phyloP scores from a whole-genome alignment of 139 green algal genomes.

The Diplosphaera chodatii region DNA sequence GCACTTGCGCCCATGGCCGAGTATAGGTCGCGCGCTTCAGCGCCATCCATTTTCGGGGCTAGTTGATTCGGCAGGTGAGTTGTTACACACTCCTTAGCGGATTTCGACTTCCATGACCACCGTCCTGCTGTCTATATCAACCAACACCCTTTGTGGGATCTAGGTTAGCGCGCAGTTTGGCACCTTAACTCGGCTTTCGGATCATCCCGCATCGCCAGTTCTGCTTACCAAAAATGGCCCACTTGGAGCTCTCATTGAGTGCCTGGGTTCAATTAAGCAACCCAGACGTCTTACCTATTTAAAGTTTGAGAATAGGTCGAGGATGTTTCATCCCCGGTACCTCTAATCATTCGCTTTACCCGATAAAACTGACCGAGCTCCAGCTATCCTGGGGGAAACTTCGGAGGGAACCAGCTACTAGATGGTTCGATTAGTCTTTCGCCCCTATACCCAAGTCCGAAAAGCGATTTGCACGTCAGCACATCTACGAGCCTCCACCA shows the following conservation, averaged over 20 bases:
- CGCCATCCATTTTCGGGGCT: slow-evolving; percentile 95
- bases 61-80: slow-evolving; percentile 96
- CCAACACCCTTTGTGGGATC: slow-evolving; percentile 92
- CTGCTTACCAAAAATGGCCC: slow-evolving; percentile 95
- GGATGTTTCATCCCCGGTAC: slow-evolving; percentile 74
- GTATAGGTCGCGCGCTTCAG: slow-evolving; percentile 86
- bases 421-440: slow-evolving; percentile 98
- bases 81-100: slow-evolving; percentile 98
- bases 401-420: slow-evolving; percentile 95
- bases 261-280: slow-evolving; percentile 81
- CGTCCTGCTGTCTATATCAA: slow-evolving; percentile 92
- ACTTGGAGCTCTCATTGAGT: slow-evolving; percentile 79
- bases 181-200: slow-evolving; percentile 86
- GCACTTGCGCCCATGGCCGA: slow-evolving; percentile 78
- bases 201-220: slow-evolving; percentile 95
- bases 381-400: slow-evolving; percentile 92
- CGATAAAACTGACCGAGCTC: slow-evolving; percentile 77
- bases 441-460: slow-evolving; percentile 94
- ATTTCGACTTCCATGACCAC: slow-evolving; percentile 97
- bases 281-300: slow-evolving; percentile 80
- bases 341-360: slow-evolving; percentile 94
- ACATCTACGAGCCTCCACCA: slow-evolving; percentile 92
- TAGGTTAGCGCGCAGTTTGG: slow-evolving; percentile 88
- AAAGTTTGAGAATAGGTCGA: slow-evolving; percentile 95
- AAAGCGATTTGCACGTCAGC: slow-evolving; percentile 96